Base-by-base conservation (phyloP, 208 protist genomes). In the Wallacemonas sp. region DNA sequence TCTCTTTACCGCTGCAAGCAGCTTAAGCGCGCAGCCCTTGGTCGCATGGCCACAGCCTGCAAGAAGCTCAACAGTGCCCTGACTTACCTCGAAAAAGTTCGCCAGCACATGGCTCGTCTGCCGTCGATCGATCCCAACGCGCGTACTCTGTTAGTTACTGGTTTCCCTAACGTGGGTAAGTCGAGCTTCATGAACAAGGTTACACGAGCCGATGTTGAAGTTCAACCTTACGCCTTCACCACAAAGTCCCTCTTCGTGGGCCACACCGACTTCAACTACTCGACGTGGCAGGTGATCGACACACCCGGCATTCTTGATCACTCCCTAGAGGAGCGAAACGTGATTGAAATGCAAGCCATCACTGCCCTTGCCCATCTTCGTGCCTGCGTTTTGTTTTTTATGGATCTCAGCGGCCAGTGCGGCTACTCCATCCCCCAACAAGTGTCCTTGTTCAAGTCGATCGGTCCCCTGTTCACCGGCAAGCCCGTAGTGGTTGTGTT, bases 341-440 rank as follows among this genome's bases (percentile, higher is more conserved):
- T 98, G n/a, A 99, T 99, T 86, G 99, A 99, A 79, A 99, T 99
- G 99, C 98, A 99, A 80, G 92, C 98, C 14, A 99, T 99, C 85
- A 99, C 98, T 14, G 99, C 98, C 9, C 81, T 99, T 9, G 98
- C 98, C 0, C 98, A 99, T 81, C 87, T 99, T 6, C 80, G 97
- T 11, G 91, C 98, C 0, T 93, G 88, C 75, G 97, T 99, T 47
- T 81, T 99, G 36, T 99, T 98, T 80, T 93, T 99, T 60, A 95
- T 99, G 75, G 99, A 99, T 82, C 81, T 99, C 38, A 99, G 97
- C 53, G 98, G 98, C 61, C 81, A 97, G 56, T 99, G 98, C 81
- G 98, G 98, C 47, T 99, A 99, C 77, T 97, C 95, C n/a, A 92
- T 99, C 60, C 90, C 91, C 49, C 85, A 99, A 75, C 98, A 99